A percentile compares a stretch with the other conserved stretches of the same genome.
Evolutionary conservation across 345 rosid genomes (phyloP).

Genomic region (Eucalyptus fibrosa): DNA sequence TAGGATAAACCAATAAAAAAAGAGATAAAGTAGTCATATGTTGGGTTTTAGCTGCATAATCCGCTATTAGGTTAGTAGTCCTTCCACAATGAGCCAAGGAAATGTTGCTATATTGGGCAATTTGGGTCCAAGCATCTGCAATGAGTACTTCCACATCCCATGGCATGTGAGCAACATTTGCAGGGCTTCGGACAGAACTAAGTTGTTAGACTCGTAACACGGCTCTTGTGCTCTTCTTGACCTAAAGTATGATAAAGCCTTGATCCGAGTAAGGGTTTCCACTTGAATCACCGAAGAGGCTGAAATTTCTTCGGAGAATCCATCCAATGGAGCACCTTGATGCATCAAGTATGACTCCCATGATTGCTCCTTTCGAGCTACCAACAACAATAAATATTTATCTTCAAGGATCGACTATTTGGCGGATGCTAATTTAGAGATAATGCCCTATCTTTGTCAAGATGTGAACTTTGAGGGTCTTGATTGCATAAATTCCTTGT

Average conservation of each 20-base stretch:
- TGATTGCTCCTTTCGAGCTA: background rate
- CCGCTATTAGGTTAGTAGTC: background rate
- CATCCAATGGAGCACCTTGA: background rate
- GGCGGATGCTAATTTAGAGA: background rate
- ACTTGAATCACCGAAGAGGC: background rate
- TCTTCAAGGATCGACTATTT: background rate
- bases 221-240: background rate
- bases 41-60: background rate
- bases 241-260: background rate
- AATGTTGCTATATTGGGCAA: background rate
- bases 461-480: background rate
- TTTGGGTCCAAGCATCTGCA: background rate
- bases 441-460: background rate
- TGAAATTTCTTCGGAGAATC: too few relatives aligned
- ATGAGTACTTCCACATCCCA: background rate
- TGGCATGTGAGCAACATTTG: background rate
- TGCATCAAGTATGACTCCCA: background rate
- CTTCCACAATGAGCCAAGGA: background rate
- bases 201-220: background rate
- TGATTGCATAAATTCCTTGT: background rate
- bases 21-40: background rate
- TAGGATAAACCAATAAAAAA: background rate
- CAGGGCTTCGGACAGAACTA: background rate
- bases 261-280: background rate
- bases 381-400: too few relatives aligned